Evolutionary conservation across 2,329 filamentous ascomycete species (phyloP).

Genomic region (Alternaria sp.): DNA sequence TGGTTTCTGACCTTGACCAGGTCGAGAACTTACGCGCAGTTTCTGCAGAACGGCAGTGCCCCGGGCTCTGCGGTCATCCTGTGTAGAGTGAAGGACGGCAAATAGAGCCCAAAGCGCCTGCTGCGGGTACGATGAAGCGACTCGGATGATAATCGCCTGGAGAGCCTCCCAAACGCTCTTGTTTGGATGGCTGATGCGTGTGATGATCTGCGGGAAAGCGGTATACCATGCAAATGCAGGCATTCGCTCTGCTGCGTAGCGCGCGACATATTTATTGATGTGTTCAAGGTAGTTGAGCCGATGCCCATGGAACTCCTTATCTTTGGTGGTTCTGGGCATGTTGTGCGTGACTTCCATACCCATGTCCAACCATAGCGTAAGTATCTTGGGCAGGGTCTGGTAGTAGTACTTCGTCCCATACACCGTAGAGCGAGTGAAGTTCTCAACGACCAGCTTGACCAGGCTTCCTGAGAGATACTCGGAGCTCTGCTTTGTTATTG

Average conservation of each 20-base stretch:
- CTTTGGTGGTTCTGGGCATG: conserved; percentile 29
- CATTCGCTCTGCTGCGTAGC: conserved; percentile 73
- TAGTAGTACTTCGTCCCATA: conserved; percentile 96
- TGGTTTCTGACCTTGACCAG: conserved; percentile 28
- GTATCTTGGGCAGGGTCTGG: conserved; percentile 87
- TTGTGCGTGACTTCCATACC: conserved; percentile 71
- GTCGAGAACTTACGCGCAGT: conserved; percentile 45
- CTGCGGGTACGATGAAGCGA: conserved; percentile 86
- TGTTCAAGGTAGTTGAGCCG: conserved; percentile 39
- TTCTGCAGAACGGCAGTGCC: conserved; percentile 57
- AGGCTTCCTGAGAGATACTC: conserved; percentile 76
- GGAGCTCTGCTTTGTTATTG: conserved; percentile 72
- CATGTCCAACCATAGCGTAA: conserved; percentile 95
- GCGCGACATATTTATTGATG: conserved; percentile 75
- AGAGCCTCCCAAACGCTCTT: conserved; percentile 78
- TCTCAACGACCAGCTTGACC: conserved; percentile 89
- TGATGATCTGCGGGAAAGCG: conserved; percentile 89
- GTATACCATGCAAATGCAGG: conserved; percentile 83
- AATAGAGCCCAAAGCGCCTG: conserved; percentile 93
- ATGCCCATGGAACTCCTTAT: conserved; percentile 45
- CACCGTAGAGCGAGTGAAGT: conserved; percentile 85
- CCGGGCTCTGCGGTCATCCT: conserved; percentile 70
- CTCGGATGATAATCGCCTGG: conserved; percentile 81
- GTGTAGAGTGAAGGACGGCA: conserved; percentile 82
- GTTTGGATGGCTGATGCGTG: conserved; percentile 91